A percentile compares a stretch with the other conserved stretches of the same genome.
Evolutionary conservation across 495 filamentous ascomycete genomes (phyloP).

Genomic region (Aspergillus steynii): DNA sequence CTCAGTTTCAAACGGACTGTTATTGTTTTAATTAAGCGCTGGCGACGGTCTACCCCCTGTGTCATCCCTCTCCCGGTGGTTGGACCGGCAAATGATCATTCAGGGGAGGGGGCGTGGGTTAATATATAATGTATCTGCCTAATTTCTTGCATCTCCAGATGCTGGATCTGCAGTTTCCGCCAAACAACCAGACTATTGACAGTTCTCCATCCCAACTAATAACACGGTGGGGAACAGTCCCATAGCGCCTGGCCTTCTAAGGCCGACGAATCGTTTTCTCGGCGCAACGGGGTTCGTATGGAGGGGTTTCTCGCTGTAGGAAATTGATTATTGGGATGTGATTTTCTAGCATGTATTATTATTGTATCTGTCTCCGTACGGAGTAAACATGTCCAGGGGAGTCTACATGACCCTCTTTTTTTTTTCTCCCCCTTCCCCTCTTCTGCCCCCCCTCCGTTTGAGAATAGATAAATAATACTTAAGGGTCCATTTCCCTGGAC

Average conservation of each 20-base stretch:
- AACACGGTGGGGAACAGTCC: slow-evolving; percentile 9
- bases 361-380: not conserved
- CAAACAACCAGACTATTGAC: slow-evolving; percentile 17
- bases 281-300: slow-evolving; percentile 1
- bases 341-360: not conserved
- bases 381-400: not conserved
- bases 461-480: slow-evolving; percentile 11
- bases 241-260: slow-evolving; percentile 11
- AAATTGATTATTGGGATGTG: not conserved
- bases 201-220: slow-evolving; percentile 11
- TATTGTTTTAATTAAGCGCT: not conserved
- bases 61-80: not conserved
- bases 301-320: not conserved
- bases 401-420: not conserved
- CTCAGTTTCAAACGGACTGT: not conserved
- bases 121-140: slow-evolving; percentile 18
- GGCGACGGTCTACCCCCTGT: not conserved
- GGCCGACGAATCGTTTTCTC: slow-evolving; percentile 7
- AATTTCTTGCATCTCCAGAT: slow-evolving; percentile 13
- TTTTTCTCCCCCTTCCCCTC: not conserved
- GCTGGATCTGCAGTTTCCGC: slow-evolving; percentile 16
- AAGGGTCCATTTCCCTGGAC: slow-evolving; percentile 4
- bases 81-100: not conserved
- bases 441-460: not conserved
- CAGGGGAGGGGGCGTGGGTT: slow-evolving; percentile 6